Conservation (phyloP, 306 rosid genomes). For the Vigna mungo region DNA sequence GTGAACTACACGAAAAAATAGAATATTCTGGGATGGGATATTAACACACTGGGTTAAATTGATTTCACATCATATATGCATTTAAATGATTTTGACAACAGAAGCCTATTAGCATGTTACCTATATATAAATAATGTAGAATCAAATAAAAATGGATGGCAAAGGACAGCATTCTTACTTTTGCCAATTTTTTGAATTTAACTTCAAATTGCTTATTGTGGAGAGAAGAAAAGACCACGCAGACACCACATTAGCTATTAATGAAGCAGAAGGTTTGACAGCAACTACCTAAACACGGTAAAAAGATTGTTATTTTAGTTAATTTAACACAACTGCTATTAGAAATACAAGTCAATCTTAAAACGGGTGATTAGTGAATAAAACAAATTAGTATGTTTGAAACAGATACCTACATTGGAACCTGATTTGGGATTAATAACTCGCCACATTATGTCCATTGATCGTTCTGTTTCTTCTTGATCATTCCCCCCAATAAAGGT, state of each 20-base stretch:
- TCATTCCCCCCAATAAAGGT: conserved; percentile 87
- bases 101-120: conserved; percentile 19
- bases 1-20: neutral
- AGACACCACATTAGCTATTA: conserved; percentile 74
- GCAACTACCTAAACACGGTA: conserved; percentile 66
- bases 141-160: neutral
- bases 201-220: conserved; percentile 63
- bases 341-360: conserved; percentile 5
- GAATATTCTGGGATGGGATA: neutral
- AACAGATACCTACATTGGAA: conserved; percentile 65
- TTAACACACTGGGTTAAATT: neutral
- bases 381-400: neutral
- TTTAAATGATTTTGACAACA: neutral
- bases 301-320: neutral
- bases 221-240: conserved; percentile 97
- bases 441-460: conserved; percentile 96
- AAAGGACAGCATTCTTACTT: conserved; percentile 60
- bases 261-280: conserved; percentile 68
- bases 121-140: neutral
- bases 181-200: conserved; percentile 82
- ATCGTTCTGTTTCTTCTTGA: conserved; percentile 81
- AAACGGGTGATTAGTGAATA: conserved; percentile 18
- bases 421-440: conserved; percentile 83
- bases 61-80: conserved; percentile 9
- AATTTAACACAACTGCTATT: neutral